Evolutionary conservation across 257 asterid genomes (phyloP), one percentile per base, ranked within the genome.

Genomic region (Solanum bulbocastanum): DNA sequence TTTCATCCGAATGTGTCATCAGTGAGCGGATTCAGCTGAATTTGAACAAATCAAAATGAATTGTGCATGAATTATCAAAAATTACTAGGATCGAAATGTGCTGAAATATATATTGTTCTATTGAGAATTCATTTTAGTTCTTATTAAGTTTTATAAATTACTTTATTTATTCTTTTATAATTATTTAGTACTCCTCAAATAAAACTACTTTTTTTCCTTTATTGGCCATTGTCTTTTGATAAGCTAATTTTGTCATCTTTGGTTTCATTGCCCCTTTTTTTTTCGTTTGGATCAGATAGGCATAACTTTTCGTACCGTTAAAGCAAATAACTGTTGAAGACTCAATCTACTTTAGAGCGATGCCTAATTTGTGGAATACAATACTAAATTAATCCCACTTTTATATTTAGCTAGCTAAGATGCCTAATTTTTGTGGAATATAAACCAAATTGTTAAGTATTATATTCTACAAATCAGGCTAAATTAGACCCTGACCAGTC

Each of bases 61-160:
- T 62, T 8, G 1, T 10, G 10, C 3, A 23, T 23, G 3, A 23
- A 60, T 60, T 60, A 23, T 23, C 0, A 2, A 62, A 23, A 23
- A 10, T 62, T 23, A 9, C 0, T 62, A 23, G 14, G 2, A 4
- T 58, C 0, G 5, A 58, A 20, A 62, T n/a, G 13, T 23, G 3
- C 0, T 3, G 3, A n/a, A 62, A n/a, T 65, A 5, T 11, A 2
- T 25, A 5, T n/a, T n/a, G 6, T n/a, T 56, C n/a, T 18, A 18
- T 3, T 10, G 3, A 3, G 13, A n/a, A 65, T 7, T 0, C 3
- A 11, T 62, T 11, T 11, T 1, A n/a, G n/a, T n/a, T 65, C 3
- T n/a, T n/a, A 62, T n/a, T 62, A 62, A n/a, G 0, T 62, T 62
- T 60, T 62, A n/a, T 62, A n/a, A n/a, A 62, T 62, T 23, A 2